Conservation (phyloP, 345 rosid genomes). For the Isatis tinctoria region DNA sequence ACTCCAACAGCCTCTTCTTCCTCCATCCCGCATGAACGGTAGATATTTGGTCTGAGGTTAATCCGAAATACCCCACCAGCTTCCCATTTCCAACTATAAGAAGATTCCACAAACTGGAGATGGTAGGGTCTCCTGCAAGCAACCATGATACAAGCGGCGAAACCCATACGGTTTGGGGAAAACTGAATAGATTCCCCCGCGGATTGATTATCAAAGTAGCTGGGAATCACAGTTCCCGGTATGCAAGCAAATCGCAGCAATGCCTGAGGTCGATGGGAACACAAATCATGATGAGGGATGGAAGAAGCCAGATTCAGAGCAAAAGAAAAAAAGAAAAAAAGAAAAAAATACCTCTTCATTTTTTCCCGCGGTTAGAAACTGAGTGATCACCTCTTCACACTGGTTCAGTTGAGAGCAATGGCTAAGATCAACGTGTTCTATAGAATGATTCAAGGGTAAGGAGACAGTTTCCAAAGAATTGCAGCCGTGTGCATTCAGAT, state of each 20-base stretch:
- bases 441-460: not conserved
- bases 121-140: not conserved
- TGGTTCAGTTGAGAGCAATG: not conserved
- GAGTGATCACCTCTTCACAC: not conserved
- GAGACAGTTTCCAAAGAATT: not conserved
- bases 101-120: not conserved
- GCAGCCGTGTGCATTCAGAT: not conserved
- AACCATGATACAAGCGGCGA: not conserved
- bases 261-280: no score
- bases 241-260: no score
- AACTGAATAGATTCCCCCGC: no score
- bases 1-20: no score
- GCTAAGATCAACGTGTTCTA: not conserved
- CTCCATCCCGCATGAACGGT: no score
- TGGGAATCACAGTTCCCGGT: no score
- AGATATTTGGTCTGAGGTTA: no score
- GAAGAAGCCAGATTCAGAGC: not conserved
- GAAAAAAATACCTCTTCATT: no score
- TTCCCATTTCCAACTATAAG: not conserved
- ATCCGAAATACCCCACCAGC: no score
- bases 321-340: no score
- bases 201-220: no score
- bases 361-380: not conserved
- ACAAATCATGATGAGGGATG: not conserved
- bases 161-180: no score